Base-by-base conservation (phyloP, 768 basidiomycete genomes). In the Tephrocybe sp. region DNA sequence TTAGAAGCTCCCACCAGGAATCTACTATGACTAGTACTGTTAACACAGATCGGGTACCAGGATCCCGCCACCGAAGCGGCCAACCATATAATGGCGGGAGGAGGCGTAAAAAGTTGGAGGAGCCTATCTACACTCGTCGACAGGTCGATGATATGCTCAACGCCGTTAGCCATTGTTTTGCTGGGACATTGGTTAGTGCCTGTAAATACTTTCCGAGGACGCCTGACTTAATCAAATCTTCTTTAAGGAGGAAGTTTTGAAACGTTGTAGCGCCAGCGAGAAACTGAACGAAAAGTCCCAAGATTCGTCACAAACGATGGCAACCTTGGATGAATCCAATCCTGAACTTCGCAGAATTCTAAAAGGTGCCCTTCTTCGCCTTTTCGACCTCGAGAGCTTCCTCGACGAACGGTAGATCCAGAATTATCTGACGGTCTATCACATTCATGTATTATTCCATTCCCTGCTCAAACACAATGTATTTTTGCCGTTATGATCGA, bases 91-190 rank as follows among this genome's bases (percentile, higher is more conserved):
- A 8, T 11, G 19, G 38, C 15, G 36, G 27, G 2, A 32, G 32
- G 32, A 47, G 35, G 21, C 44, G 50, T 21, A 47, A 37, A 41
- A 55, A 47, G 30, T 2, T 41, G 24, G 52, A 48, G 40, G 54
- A 49, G 24, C 53, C 53, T 5, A 41, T 50, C 15, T 54, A 54
- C 22, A 54, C 53, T 7, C 53, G 53, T 15, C 43, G 44, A 6
- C 53, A 54, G 25, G 53, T 54, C 25, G 53, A 54, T 25, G 53
- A 54, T 24, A 54, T 54, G 44, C 28, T 54, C 4, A 37, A 46
- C 35, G 48, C 48, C 16, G 44, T 54, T 34, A 45, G 48, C 21
- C 35, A 24, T 22, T 54, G 48, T 26, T 54, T 54, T 39, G 43
- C 42, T 3, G 47, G 44, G 13, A 49, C 53, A 21, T 49, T 55